Evolutionary conservation across 2,329 filamentous ascomycete genomes (phyloP).

Genomic region (Alternaria sp.): DNA sequence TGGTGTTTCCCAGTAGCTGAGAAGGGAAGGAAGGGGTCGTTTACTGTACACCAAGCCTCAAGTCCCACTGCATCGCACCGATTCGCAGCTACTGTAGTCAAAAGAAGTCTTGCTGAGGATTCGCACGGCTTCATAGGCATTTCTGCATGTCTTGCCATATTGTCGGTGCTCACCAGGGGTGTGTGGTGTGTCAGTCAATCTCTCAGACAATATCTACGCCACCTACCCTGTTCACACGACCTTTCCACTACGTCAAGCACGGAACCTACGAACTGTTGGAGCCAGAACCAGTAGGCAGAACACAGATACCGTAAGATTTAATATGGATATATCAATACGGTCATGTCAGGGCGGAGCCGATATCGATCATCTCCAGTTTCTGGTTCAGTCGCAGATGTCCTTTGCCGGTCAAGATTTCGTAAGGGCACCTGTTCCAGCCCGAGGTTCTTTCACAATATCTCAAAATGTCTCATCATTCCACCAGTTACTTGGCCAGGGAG

Average conservation of each 20-base stretch:
- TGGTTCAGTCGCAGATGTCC: conserved; percentile 38
- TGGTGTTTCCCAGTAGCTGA: background rate
- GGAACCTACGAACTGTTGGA: background rate
- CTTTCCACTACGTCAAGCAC: background rate
- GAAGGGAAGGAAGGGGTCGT: background rate
- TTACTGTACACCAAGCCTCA: background rate
- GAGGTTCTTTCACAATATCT: no score
- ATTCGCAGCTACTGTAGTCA: background rate
- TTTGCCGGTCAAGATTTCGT: conserved; percentile 28
- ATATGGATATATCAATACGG: background rate
- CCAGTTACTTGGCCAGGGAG: no score
- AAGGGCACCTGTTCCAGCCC: no score
- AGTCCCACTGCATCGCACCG: background rate
- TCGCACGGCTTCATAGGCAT: background rate
- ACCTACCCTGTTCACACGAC: background rate
- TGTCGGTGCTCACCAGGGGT: background rate
- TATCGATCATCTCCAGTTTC: conserved; percentile 32
- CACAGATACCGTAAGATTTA: background rate
- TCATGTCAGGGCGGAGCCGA: background rate
- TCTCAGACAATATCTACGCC: background rate
- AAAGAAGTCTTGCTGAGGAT: background rate
- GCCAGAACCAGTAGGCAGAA: background rate
- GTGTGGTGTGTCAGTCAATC: background rate
- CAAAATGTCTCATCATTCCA: no score
- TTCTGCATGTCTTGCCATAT: no score